Evolutionary conservation across 768 basidiomycete species (phyloP).

Genomic region (Pisolithus sp.): DNA sequence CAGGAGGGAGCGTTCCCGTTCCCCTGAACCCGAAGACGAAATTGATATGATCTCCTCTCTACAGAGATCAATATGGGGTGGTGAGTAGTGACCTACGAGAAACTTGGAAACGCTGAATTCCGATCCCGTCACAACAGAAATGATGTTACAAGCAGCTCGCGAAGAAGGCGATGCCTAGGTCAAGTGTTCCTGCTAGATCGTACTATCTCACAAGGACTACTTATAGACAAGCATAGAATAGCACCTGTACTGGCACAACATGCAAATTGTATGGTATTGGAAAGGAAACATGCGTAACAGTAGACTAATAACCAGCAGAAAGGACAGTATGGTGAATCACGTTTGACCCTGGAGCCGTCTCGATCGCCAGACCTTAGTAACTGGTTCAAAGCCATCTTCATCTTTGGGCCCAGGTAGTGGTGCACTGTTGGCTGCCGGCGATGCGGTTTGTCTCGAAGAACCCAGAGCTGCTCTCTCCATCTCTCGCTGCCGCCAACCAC

Average conservation of each 20-base stretch:
- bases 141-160: slow-evolving; percentile 43
- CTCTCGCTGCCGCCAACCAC: slow-evolving; percentile 58
- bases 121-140: slow-evolving; percentile 14
- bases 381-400: slow-evolving; percentile 69
- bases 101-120: not conserved
- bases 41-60: slow-evolving; percentile 47
- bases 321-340: not conserved
- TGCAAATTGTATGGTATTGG: slow-evolving; percentile 12
- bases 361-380: slow-evolving; percentile 27
- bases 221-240: slow-evolving; percentile 7
- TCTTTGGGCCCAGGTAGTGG: slow-evolving; percentile 40
- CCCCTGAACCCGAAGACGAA: slow-evolving; percentile 10
- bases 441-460: slow-evolving; percentile 31
- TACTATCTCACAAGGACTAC: slow-evolving; percentile 7
- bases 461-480: slow-evolving; percentile 32
- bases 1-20: slow-evolving; percentile 10
- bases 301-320: slow-evolving; percentile 1
- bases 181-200: slow-evolving; percentile 1
- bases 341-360: slow-evolving; percentile 11
- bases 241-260: slow-evolving; percentile 12
- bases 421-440: slow-evolving; percentile 5
- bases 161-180: slow-evolving; percentile 30
- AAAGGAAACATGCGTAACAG: slow-evolving; percentile 5
- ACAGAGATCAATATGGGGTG: slow-evolving; percentile 67
- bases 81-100: slow-evolving; percentile 31